Evolutionary conservation across 139 green algal species (phyloP).

Genomic region (Tetraselmis striata): DNA sequence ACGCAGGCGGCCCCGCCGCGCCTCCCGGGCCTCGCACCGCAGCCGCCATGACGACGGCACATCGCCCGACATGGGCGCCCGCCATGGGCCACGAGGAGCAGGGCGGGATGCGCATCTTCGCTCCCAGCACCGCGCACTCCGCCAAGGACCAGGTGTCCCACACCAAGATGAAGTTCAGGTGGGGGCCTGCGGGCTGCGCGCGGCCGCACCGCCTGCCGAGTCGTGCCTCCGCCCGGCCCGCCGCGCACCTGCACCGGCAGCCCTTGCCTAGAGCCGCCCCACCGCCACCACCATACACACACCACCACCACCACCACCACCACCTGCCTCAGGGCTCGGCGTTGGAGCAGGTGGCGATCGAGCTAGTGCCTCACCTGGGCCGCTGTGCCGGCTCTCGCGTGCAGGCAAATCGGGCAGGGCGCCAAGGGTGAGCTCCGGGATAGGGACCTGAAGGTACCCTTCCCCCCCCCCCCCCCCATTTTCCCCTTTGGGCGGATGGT

Average conservation of each 20-base stretch:
- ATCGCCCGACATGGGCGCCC: constrained; percentile 79
- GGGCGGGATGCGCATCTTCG: constrained; percentile 68
- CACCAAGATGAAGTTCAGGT: constrained; percentile 79
- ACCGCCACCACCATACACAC: no score
- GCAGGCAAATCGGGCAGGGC: neutral
- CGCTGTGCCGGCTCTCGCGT: no score
- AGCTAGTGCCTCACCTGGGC: no score
- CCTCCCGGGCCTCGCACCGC: constrained; percentile 1
- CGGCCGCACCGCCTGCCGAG: no score
- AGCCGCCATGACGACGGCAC: constrained; percentile 65
- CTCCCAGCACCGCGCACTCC: constrained; percentile 47
- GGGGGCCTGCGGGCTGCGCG: constrained; percentile 15
- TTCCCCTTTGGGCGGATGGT: neutral
- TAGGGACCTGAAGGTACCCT: constrained; percentile 40
- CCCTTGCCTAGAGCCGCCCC: no score
- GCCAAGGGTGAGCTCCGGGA: constrained; percentile 13
- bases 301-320: no score
- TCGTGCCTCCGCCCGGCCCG: no score
- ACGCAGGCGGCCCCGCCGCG: no score
- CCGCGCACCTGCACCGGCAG: no score
- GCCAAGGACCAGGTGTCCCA: constrained; percentile 63
- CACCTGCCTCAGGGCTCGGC: no score
- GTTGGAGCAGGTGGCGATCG: no score
- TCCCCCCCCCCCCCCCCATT: neutral
- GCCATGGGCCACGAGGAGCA: constrained; percentile 82